Evolutionary conservation across 2,329 filamentous ascomycete species (phyloP), one percentile per base, ranked within the genome.

Genomic region (Colletotrichum sp.): DNA sequence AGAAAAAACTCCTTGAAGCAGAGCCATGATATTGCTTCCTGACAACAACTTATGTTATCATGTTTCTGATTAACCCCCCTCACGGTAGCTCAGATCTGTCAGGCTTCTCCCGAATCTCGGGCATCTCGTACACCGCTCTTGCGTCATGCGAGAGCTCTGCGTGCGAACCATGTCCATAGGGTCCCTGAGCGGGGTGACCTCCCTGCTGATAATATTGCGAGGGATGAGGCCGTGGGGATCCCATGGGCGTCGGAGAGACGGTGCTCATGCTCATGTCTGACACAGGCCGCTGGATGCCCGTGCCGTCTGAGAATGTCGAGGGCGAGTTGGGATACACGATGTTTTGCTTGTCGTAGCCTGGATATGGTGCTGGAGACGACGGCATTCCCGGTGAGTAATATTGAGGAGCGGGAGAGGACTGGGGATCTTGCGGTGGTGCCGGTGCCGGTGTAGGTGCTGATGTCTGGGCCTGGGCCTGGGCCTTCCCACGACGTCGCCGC

Each of bases 121-220:
- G 73, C 64, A 76, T 63, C 34, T 76, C 73, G 18, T 76, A 34
- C 28, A 73, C 63, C 30, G 55, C 26, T 18, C 59, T 76, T 12
- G 73, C 7, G 2, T 69, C 36, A 5, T 76, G 64, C 16, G 28
- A 55, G 4, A 76, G 24, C 49, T 76, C 73, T 5, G 72, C 62
- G 30, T 44, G 70, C 5, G 39, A 21, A 15, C 30, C 34, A 24
- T 59, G 28, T 21, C 39, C 49, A 24, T 59, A 62, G 2, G 30
- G 21, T 5, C 30, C 18, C 3, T 21, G 59, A 7, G 10, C 1
- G 1, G 30, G 8, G 18, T 62, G n/a, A 4, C 1, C 7, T n/a
- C 36, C 57, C 21, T 66, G 57, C 6, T 10, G 12, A 49, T 28
- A 36, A 7, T 24, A 73, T 2, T 64, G 24, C 1, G 70, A 59